phyloP scores from a whole-genome alignment of 768 basidiomycete species.

The Goffeauzyma gilvescens region DNA sequence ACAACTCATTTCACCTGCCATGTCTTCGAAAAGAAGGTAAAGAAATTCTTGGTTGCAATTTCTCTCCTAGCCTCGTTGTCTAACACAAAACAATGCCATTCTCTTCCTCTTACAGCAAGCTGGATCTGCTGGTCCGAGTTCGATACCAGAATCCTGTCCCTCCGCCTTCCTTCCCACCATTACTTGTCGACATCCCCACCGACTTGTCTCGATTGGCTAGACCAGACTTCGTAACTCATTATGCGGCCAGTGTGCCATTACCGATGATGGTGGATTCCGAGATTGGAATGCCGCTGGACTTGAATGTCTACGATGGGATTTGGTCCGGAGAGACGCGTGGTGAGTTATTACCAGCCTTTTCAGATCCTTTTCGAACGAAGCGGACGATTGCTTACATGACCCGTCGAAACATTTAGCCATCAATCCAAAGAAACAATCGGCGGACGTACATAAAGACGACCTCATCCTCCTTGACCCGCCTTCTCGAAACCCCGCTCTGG shows the following conservation, averaged over 20 bases:
- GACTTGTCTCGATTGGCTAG: constrained; percentile 69
- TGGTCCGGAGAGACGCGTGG: constrained; percentile 61
- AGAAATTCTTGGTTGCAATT: too few relatives aligned
- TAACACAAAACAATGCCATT: too few relatives aligned
- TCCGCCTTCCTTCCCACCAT: constrained; percentile 89
- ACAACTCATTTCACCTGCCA: too few relatives aligned
- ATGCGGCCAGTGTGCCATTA: constrained; percentile 61
- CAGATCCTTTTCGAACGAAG: not conserved
- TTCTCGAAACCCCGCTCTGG: constrained; percentile 31
- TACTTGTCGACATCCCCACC: constrained; percentile 79
- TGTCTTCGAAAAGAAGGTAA: too few relatives aligned
- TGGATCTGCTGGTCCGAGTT: constrained; percentile 79
- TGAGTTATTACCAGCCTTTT: constrained; percentile 2
- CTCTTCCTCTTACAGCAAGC: constrained; percentile 39
- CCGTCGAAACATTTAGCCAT: constrained; percentile 45
- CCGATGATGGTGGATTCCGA: constrained; percentile 97
- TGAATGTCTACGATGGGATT: constrained; percentile 60
- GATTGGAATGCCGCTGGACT: constrained; percentile 84
- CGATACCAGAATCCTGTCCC: constrained; percentile 89
- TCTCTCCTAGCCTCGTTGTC: too few relatives aligned
- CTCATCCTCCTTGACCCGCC: constrained; percentile 48
- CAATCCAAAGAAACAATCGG: constrained; percentile 43
- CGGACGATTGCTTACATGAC: constrained; percentile 39
- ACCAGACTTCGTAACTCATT: constrained; percentile 61
- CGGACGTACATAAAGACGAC: constrained; percentile 24